phyloP scores from a whole-genome alignment of 257 asterid species.

The Ligustrum vulgare region DNA sequence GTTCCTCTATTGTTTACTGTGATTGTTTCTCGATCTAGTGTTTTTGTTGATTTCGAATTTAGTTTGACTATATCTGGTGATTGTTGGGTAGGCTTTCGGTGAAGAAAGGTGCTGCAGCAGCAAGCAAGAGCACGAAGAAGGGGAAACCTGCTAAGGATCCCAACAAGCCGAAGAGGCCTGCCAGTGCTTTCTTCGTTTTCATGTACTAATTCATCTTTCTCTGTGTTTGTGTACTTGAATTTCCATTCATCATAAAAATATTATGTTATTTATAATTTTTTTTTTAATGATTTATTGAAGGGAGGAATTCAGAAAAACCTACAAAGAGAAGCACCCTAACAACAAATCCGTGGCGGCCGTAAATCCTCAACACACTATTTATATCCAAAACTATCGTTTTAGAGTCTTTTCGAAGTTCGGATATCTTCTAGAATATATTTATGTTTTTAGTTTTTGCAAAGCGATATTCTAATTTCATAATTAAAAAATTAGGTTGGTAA shows the following conservation, averaged over 20 bases:
- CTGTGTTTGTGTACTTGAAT: not conserved
- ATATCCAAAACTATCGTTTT: conserved; percentile 18
- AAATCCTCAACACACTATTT: conserved; percentile 8
- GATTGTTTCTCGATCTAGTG: not conserved
- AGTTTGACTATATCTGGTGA: not conserved
- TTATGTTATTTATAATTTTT: not conserved
- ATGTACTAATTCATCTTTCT: conserved; percentile 39
- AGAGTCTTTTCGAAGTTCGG: not conserved
- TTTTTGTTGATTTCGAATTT: not conserved
- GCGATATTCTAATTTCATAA: not conserved
- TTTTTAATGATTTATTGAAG: conserved; percentile 20
- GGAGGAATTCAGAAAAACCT: conserved; percentile 81
- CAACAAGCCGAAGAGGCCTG: conserved; percentile 95
- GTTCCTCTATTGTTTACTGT: conserved; percentile 11
- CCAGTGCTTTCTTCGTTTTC: conserved; percentile 90
- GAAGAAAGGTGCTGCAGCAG: conserved; percentile 52
- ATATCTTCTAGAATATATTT: not conserved
- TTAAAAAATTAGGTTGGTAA: conserved; percentile 58
- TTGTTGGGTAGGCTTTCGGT: conserved; percentile 43
- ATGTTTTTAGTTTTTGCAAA: not conserved
- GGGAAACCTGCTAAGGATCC: conserved; percentile 84
- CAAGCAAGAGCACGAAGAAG: conserved; percentile 49
- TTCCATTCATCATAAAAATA: not conserved
- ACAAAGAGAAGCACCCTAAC: conserved; percentile 78
- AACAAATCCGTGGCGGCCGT: conserved; percentile 90